A percentile compares a stretch with the other conserved stretches of the same genome.
These are phyloP conservation scores for Torrubiella hemipterigena DNA, from an alignment of 2,329 filamentous ascomycete species.

Conservation along the genomic window DNA sequence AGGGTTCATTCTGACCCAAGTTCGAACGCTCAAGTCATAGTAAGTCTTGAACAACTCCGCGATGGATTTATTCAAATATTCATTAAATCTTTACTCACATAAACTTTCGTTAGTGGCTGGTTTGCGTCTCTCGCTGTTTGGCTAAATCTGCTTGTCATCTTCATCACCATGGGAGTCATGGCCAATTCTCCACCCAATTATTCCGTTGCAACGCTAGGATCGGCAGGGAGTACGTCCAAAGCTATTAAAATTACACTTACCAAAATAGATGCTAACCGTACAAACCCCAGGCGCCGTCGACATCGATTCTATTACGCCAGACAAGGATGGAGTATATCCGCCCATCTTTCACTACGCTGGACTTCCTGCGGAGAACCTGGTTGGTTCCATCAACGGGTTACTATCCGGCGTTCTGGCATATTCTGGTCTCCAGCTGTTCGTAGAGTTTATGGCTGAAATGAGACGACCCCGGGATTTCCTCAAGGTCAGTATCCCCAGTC, in stretches of 20 bases:
- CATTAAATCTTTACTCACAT: neutral
- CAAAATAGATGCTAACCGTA: neutral
- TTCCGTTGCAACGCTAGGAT: constrained; percentile 14
- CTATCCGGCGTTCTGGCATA: constrained; percentile 39
- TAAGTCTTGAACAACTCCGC: too few species aligned
- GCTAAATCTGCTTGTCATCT: constrained; percentile 41
- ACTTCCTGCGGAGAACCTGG: constrained; percentile 21
- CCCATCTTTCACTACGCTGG: constrained; percentile 27
- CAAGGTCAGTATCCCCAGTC: constrained; percentile 18
- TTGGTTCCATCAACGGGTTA: constrained; percentile 13
- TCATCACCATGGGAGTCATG: constrained; percentile 42
- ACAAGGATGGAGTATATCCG: constrained; percentile 21
- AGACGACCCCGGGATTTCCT: constrained; percentile 29
- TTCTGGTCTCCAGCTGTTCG: constrained; percentile 45
- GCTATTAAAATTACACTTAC: neutral
- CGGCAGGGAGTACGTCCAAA: constrained; percentile 11
- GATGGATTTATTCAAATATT: neutral
- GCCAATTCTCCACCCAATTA: constrained; percentile 38
- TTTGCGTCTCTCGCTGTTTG: constrained; percentile 43
- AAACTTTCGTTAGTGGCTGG: constrained; percentile 29
- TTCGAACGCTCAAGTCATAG: constrained; percentile 40
- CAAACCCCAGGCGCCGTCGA: constrained; percentile 10
- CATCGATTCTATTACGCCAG: constrained; percentile 13
- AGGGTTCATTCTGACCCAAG: constrained; percentile 41
- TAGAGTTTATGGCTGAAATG: constrained; percentile 43